Evolutionary conservation across 2,329 filamentous ascomycete species (phyloP).

Genomic region (Sclerotinia glacialis): DNA sequence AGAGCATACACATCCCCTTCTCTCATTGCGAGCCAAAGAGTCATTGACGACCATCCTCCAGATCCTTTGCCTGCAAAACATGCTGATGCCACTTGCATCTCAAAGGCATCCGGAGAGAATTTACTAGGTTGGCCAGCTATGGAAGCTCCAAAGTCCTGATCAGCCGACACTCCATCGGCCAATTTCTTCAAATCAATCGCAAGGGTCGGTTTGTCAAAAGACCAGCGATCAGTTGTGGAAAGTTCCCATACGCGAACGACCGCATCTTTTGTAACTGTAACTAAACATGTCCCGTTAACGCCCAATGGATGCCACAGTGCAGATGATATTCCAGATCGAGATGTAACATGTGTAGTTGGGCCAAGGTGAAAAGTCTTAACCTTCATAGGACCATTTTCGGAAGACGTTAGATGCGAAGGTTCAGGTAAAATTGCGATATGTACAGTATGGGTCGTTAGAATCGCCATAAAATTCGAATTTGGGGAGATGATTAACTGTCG

Average conservation of each 20-base stretch:
- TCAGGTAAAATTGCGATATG: slow-evolving; percentile 86
- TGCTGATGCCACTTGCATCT: slow-evolving; percentile 91
- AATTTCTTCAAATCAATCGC: slow-evolving; percentile 88
- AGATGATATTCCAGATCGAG: slow-evolving; percentile 75
- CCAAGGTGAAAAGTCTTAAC: slow-evolving; percentile 89
- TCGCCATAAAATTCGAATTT: slow-evolving; percentile 74
- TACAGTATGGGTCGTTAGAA: slow-evolving; percentile 82
- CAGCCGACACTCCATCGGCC: slow-evolving; percentile 74
- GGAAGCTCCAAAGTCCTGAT: slow-evolving; percentile 80
- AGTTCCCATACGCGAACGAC: slow-evolving; percentile 90
- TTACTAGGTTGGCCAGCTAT: slow-evolving; percentile 70
- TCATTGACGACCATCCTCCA: slow-evolving; percentile 94
- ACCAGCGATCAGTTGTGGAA: slow-evolving; percentile 77
- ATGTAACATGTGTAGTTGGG: slow-evolving; percentile 85
- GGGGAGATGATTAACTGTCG: slow-evolving; percentile 83
- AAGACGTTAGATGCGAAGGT: slow-evolving; percentile 67
- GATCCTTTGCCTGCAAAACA: slow-evolving; percentile 66
- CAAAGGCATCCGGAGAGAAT: slow-evolving; percentile 84
- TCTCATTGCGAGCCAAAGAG: slow-evolving; percentile 93
- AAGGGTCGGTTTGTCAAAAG: slow-evolving; percentile 78
- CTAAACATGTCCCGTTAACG: slow-evolving; percentile 73
- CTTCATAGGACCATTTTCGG: slow-evolving; percentile 67
- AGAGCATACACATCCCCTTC: slow-evolving; percentile 91
- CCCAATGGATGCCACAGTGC: slow-evolving; percentile 92
- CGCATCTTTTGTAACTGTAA: slow-evolving; percentile 86